phyloP scores from a whole-genome alignment of 805 yeast genomes.

The Spathaspora arborariae region DNA sequence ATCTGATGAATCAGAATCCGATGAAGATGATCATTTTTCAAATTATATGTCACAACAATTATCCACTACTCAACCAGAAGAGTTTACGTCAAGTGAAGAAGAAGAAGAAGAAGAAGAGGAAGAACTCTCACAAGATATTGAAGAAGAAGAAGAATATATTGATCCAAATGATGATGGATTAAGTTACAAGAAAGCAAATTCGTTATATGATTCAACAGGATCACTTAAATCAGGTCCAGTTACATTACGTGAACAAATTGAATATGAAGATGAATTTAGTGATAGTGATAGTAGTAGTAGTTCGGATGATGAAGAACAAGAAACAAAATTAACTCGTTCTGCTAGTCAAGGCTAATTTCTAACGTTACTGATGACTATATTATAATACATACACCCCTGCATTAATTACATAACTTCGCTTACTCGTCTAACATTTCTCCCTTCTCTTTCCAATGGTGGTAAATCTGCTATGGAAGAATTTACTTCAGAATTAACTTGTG shows the following conservation, averaged over 20 bases:
- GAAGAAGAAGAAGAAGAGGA: constrained; percentile 26
- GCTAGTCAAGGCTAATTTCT: constrained; percentile 32
- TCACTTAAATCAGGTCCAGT: constrained; percentile 11
- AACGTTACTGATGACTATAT: neutral
- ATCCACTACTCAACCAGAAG: constrained; percentile 28
- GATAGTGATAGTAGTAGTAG: constrained; percentile 27
- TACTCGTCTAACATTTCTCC: constrained; percentile 18
- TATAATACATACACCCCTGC: neutral
- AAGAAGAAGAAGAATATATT: constrained; percentile 67
- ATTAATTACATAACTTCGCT: constrained; percentile 5
- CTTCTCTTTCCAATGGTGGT: constrained; percentile 37
- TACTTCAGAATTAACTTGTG: constrained; percentile 10
- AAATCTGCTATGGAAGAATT: constrained; percentile 23
- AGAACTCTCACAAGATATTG: constrained; percentile 21
- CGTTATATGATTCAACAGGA: constrained; percentile 50
- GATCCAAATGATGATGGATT: constrained; percentile 83
- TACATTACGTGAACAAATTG: constrained; percentile 13
- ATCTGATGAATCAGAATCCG: constrained; percentile 32
- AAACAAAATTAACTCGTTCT: constrained; percentile 34
- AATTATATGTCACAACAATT: constrained; percentile 75
- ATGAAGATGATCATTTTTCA: constrained; percentile 56
- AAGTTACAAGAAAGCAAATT: constrained; percentile 63
- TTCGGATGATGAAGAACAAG: constrained; percentile 26
- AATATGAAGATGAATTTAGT: constrained; percentile 20
- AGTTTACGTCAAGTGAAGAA: constrained; percentile 8